phyloP scores from a whole-genome alignment of 1,284 basidiomycete genomes.

The Fistulinella staudtii region DNA sequence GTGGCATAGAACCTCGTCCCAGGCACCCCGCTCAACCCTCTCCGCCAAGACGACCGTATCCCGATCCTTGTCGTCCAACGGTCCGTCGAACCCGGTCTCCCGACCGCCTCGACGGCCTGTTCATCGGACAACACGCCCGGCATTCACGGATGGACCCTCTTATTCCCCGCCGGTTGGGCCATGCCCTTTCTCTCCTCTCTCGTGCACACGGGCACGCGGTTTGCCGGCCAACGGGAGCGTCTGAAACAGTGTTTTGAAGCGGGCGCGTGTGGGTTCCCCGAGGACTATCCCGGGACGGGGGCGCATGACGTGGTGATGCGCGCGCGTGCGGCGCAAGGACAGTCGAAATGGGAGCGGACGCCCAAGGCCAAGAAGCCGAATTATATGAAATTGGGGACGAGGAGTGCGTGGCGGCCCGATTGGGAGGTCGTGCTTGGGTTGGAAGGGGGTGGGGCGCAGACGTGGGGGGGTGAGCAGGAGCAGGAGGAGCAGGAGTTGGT shows the following conservation, averaged over 20 bases:
- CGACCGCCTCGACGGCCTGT: constrained; percentile 28
- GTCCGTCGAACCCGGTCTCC: constrained; percentile 47
- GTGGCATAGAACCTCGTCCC: constrained; percentile 63
- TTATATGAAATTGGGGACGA: constrained; percentile 61
- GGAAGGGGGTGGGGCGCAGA: constrained; percentile 4
- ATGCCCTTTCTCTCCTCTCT: constrained; percentile 86
- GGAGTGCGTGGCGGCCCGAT: constrained; percentile 72
- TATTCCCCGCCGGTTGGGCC: constrained; percentile 82
- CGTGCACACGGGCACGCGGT: constrained; percentile 72
- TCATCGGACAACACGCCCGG: constrained; percentile 29
- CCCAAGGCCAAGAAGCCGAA: constrained; percentile 83
- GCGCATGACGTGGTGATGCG: constrained; percentile 51
- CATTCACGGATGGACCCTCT: constrained; percentile 80
- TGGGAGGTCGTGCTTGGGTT: constrained; percentile 67
- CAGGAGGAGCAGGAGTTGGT: constrained; percentile 40
- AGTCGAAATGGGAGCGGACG: constrained; percentile 68
- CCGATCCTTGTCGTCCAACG: constrained; percentile 80
- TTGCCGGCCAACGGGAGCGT: constrained; percentile 78
- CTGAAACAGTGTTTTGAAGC: constrained; percentile 77
- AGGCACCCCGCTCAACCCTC: constrained; percentile 63
- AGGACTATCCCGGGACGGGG: constrained; percentile 63
- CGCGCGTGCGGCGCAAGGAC: constrained; percentile 48
- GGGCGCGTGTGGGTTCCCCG: constrained; percentile 72
- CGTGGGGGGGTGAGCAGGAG: neutral
- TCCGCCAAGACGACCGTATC: constrained; percentile 73